These are phyloP conservation scores for Pleurostoma richardsiae DNA, from an alignment of 2,329 filamentous ascomycete species.

Conservation along the genomic window DNA sequence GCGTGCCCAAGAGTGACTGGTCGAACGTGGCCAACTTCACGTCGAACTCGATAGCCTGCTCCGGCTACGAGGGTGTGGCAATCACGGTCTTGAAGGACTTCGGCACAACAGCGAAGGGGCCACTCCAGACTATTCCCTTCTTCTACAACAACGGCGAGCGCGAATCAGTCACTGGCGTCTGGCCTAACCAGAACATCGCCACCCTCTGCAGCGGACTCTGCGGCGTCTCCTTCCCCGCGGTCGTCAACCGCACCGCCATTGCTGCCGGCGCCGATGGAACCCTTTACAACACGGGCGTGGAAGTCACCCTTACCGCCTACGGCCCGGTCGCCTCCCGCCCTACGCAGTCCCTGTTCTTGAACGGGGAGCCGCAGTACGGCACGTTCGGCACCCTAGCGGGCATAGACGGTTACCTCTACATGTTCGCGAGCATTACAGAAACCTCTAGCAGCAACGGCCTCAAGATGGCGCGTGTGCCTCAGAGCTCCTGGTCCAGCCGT, in stretches of 20 bases:
- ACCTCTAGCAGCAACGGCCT: not conserved
- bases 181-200: not conserved
- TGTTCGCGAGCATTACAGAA: not conserved
- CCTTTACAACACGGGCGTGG: not conserved
- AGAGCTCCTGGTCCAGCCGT: not conserved
- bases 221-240: not conserved
- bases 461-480: not conserved
- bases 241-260: not conserved
- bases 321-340: not conserved
- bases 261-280: not conserved
- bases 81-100: not conserved
- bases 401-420: not conserved
- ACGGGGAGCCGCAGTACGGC: not conserved
- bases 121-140: not conserved
- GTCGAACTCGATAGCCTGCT: not conserved
- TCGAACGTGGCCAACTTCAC: slow-evolving; percentile 1
- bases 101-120: not conserved
- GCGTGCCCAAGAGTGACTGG: not conserved
- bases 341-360: not conserved
- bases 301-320: not conserved
- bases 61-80: not conserved
- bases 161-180: not conserved
- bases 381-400: not conserved
- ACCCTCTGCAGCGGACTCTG: not conserved
- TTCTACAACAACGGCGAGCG: not conserved